phyloP scores from a whole-genome alignment of 352 stramenopile genomes.

The Elongisporangium senticosum region DNA sequence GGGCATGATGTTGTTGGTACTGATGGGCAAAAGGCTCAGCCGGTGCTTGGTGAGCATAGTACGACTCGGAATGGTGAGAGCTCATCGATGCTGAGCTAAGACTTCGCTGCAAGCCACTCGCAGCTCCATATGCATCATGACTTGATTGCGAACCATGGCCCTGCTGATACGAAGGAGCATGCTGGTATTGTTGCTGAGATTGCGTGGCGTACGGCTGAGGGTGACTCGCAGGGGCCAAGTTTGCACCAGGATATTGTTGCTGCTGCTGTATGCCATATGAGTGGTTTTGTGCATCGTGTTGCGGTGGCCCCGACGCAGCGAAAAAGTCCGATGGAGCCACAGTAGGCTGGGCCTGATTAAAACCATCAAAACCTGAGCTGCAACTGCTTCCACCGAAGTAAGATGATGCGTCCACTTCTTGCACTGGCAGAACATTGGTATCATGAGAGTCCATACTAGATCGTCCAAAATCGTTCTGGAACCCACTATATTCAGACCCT shows the following conservation, averaged over 20 bases:
- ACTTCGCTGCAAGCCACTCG: slow-evolving; percentile 4
- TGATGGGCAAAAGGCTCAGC: slow-evolving; percentile 3
- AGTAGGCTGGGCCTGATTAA: neutral
- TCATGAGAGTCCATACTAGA: neutral
- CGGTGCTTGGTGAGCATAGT: slow-evolving; percentile 1
- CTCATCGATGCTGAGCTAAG: neutral
- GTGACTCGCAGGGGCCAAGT: neutral
- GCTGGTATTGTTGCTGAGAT: slow-evolving; percentile 8
- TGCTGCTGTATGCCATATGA: slow-evolving; percentile 2
- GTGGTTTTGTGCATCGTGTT: neutral
- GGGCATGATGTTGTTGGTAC: slow-evolving; percentile 5
- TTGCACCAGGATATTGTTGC: slow-evolving; percentile 1
- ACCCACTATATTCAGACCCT: neutral
- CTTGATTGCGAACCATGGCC: slow-evolving; percentile 2
- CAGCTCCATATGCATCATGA: slow-evolving; percentile 12
- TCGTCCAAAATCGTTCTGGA: neutral
- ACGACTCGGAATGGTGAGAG: slow-evolving; percentile 1
- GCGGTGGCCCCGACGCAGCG: neutral
- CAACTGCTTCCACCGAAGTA: slow-evolving; percentile 20
- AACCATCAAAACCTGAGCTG: slow-evolving; percentile 10
- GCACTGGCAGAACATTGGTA: neutral
- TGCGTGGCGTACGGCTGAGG: slow-evolving; percentile 8
- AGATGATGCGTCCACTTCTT: slow-evolving; percentile 17
- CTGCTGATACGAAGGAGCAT: slow-evolving; percentile 6
- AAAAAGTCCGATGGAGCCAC: slow-evolving; percentile 4